These are phyloP conservation scores for Pulveroboletus sp. DNA, from an alignment of 768 basidiomycete genomes.

Conservation along the genomic window DNA sequence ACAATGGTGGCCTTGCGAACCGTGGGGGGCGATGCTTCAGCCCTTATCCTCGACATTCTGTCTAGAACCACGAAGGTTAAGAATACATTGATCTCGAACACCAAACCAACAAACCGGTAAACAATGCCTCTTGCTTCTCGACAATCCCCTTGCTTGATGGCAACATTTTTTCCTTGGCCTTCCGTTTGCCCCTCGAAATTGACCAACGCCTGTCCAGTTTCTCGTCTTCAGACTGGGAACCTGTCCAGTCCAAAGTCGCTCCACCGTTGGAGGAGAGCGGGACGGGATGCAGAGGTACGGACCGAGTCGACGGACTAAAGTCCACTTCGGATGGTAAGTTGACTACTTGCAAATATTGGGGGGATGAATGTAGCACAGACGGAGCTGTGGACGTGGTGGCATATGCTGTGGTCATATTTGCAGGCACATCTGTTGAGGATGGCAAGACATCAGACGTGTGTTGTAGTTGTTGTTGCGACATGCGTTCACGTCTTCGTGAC, in stretches of 20 bases:
- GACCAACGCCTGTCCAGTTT: conserved; percentile 61
- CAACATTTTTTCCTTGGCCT: conserved; percentile 47
- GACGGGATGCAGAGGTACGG: conserved; percentile 53
- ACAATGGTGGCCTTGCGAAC: conserved; percentile 61
- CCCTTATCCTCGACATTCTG: conserved; percentile 52
- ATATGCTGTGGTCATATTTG: conserved; percentile 26
- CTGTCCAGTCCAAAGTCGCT: conserved; percentile 70
- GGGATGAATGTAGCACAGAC: conserved; percentile 14
- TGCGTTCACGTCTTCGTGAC: conserved; percentile 68
- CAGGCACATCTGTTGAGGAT: conserved; percentile 25
- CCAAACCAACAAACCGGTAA: conserved; percentile 44
- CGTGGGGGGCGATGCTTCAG: conserved; percentile 48
- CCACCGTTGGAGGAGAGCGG: conserved; percentile 69
- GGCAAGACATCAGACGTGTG: conserved; percentile 18
- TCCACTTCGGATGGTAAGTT: conserved; percentile 49
- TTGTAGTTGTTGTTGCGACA: conserved; percentile 26
- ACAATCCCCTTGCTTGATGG: conserved; percentile 41
- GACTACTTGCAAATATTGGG: conserved; percentile 19
- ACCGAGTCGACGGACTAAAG: conserved; percentile 62
- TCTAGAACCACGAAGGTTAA: conserved; percentile 35
- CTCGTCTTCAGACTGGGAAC: conserved; percentile 51
- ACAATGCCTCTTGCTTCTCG: conserved; percentile 57
- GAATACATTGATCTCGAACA: not conserved
- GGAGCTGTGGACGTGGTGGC: conserved; percentile 30
- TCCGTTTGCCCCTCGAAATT: conserved; percentile 48